Evolutionary conservation across 192 early-diverging fungal genomes (phyloP), one percentile per base, ranked within the genome.

Genomic region (Backusella australiensis): DNA sequence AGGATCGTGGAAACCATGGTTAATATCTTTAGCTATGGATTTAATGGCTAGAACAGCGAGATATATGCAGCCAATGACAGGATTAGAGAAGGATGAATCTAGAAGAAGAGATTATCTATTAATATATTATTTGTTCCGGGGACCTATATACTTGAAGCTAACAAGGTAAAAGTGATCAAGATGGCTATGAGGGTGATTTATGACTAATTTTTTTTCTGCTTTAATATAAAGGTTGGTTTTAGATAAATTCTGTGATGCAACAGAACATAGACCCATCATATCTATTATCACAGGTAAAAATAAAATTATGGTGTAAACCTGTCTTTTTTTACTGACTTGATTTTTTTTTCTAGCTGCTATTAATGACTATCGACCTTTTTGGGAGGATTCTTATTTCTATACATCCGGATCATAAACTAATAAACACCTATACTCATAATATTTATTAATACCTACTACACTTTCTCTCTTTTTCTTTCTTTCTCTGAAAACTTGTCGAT

Each of bases 111-210:
- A 72, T 1, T 78, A 73, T 38, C 23, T 78, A 6, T 53, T 78
- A 26, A 56, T 78, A 6, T 78, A 78, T 15, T 78, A 78, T 67
- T 34, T 78, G 4, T 73, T 78, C n/a, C 59, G 71, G 1, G 71
- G 71, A 12, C 77, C 77, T 1, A 67, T 78, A 15, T 78, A 78
- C 53, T 26, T 67, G 34, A 41, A 67, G 34, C 73, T 78, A 52
- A 78, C 77, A 29, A 72, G 69, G 75, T 76, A 63, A 42, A 44
- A 7, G 36, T 4, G 23, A 69, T 19, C 3, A 6, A 19, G 1
- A 23, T 12, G n/a, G 7, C 15, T 23, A 21, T 69, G 1, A n/a
- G 21, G 23, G 1, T n/a, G 12, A 69, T 41, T 6, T 69, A 3
- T 26, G 4, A 17, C n/a, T 41, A 69, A 70, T 11, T 9, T 12